Evolutionary conservation across 148 eudicot species (phyloP).

Genomic region (Chenopodium album): DNA sequence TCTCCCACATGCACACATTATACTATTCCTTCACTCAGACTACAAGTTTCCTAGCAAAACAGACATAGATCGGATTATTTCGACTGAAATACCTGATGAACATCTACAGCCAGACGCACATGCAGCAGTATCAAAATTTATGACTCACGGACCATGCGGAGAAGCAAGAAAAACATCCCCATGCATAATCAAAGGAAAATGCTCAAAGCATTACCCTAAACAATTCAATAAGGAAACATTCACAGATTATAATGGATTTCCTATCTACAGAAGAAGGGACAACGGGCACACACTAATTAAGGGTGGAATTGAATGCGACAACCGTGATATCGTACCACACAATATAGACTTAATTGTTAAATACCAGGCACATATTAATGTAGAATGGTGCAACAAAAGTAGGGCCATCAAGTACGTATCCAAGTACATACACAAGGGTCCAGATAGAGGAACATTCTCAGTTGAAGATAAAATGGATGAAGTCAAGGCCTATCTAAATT

Average conservation of each 20-base stretch:
- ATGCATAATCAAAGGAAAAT: background rate
- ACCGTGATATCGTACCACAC: background rate
- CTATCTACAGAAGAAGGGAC: background rate
- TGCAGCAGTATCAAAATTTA: background rate
- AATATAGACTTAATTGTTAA: background rate
- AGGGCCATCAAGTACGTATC: background rate
- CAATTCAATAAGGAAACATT: background rate
- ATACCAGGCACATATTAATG: constrained; percentile 6
- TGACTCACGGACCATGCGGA: background rate
- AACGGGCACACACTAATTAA: background rate
- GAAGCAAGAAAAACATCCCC: background rate
- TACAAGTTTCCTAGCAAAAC: constrained; percentile 9
- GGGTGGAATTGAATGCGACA: background rate
- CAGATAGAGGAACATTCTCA: constrained; percentile 4
- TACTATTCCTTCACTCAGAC: background rate
- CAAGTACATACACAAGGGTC: constrained; percentile 8
- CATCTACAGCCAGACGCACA: background rate
- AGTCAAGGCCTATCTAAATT: background rate
- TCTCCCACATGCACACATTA: background rate
- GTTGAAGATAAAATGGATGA: background rate
- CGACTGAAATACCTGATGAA: constrained; percentile 23
- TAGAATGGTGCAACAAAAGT: background rate
- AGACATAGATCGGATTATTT: constrained; percentile 18
- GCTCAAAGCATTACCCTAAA: background rate
- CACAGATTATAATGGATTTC: background rate